Percentiles rank a stretch among this genome's conserved stretches.
Evolutionary conservation across 1,139 yeast species (phyloP).

Genomic region (Protomyces inundatus): DNA sequence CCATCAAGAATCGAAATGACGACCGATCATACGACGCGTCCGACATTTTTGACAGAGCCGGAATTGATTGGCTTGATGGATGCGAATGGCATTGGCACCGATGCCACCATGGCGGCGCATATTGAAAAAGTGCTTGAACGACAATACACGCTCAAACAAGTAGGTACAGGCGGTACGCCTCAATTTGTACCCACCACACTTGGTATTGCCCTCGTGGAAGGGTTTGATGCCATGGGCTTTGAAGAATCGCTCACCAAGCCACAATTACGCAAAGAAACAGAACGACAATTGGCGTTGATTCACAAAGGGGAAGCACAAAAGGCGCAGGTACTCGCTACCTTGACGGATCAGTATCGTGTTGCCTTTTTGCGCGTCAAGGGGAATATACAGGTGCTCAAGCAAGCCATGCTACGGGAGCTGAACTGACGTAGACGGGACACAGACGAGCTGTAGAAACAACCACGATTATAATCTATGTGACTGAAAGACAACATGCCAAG

Average conservation of each 20-base stretch:
- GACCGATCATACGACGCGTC: constrained; percentile 75
- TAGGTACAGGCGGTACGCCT: constrained; percentile 30
- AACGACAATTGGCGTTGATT: constrained; percentile 58
- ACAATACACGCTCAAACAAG: constrained; percentile 55
- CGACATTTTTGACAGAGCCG: constrained; percentile 79
- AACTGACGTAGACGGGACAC: no score
- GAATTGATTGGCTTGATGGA: constrained; percentile 93
- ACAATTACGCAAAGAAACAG: constrained; percentile 72
- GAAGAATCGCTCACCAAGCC: constrained; percentile 81
- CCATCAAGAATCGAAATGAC: constrained; percentile 55
- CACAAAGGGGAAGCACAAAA: constrained; percentile 59
- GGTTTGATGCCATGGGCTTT: constrained; percentile 73
- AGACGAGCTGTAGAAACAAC: no score
- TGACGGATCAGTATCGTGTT: constrained; percentile 57
- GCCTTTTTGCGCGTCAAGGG: constrained; percentile 34
- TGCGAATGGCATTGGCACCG: constrained; percentile 95
- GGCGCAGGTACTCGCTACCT: constrained; percentile 52
- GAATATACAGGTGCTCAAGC: constrained; percentile 14
- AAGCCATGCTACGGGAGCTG: constrained; percentile 17
- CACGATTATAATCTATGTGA: no score
- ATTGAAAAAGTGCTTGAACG: constrained; percentile 71
- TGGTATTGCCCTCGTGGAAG: constrained; percentile 85
- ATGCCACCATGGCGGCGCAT: constrained; percentile 98
- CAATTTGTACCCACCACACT: constrained; percentile 67
- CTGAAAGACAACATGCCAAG: no score